A percentile compares a stretch with the other conserved stretches of the same genome.
These are phyloP conservation scores for Annulohypoxylon bovei DNA, from an alignment of 495 filamentous ascomycete species.

Conservation along the genomic window DNA sequence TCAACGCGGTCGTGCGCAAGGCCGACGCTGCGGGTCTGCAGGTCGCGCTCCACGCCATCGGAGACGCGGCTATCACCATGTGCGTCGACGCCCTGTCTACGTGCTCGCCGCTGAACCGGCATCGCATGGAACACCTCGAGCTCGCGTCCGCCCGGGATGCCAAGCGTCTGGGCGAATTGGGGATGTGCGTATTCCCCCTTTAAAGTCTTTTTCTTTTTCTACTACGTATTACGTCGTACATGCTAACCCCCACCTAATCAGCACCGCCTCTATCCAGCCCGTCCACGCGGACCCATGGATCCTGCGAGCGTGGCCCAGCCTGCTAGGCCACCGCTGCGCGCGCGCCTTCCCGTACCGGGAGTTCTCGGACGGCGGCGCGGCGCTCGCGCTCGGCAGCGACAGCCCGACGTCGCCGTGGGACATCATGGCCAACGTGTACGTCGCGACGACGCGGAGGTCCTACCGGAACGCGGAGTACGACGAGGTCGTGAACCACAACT, in stretches of 20 bases:
- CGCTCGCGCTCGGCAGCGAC: slow-evolving; percentile 68
- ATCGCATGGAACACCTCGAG: slow-evolving; percentile 73
- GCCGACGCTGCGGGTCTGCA: slow-evolving; percentile 66
- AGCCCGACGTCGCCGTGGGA: slow-evolving; percentile 67
- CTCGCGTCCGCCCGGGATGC: slow-evolving; percentile 64
- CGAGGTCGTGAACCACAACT: slow-evolving; percentile 63
- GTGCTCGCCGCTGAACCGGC: slow-evolving; percentile 57
- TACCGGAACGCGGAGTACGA: slow-evolving; percentile 57
- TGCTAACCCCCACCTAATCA: slow-evolving; percentile 8
- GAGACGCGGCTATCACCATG: slow-evolving; percentile 65
- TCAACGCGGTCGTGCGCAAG: slow-evolving; percentile 63
- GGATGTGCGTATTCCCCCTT: slow-evolving; percentile 49
- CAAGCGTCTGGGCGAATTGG: slow-evolving; percentile 59
- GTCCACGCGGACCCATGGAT: slow-evolving; percentile 73
- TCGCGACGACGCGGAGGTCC: slow-evolving; percentile 66
- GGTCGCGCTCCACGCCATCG: slow-evolving; percentile 73
- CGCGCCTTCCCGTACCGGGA: slow-evolving; percentile 72
- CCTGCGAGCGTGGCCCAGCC: slow-evolving; percentile 66
- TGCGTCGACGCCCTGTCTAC: slow-evolving; percentile 64
- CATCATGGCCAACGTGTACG: slow-evolving; percentile 66
- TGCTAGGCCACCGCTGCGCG: slow-evolving; percentile 64
- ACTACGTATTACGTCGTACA: no score
- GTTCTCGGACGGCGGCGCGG: slow-evolving; percentile 63
- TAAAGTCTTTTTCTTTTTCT: no score
- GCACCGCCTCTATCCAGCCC: slow-evolving; percentile 69